Conservation (phyloP, 768 basidiomycete species). For the Austroboletus festivus region DNA sequence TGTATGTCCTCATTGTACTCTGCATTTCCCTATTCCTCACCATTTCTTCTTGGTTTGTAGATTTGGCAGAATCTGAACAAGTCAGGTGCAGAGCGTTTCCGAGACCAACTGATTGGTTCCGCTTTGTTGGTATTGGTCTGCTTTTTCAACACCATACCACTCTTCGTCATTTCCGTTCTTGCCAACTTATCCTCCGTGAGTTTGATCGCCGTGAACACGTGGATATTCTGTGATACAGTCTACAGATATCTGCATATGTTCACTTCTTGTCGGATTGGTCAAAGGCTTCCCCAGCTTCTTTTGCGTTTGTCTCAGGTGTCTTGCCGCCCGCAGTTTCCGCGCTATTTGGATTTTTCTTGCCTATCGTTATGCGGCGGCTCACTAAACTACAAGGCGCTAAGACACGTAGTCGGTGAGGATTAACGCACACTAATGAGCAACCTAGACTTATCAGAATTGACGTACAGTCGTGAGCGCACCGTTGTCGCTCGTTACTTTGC, state of each 20-base stretch:
- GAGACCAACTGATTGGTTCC: slow-evolving; percentile 75
- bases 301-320: slow-evolving; percentile 88
- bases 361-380: slow-evolving; percentile 86
- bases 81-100: slow-evolving; percentile 59
- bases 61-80: slow-evolving; percentile 91
- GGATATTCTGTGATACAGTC: slow-evolving; percentile 3
- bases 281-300: slow-evolving; percentile 55
- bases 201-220: neutral
- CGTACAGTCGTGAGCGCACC: slow-evolving; percentile 77
- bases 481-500: slow-evolving; percentile 91
- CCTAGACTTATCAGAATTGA: neutral
- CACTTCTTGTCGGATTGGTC: slow-evolving; percentile 75
- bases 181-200: slow-evolving; percentile 85
- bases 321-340: slow-evolving; percentile 87
- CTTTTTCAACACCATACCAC: slow-evolving; percentile 92
- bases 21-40: neutral
- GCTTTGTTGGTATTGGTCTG: slow-evolving; percentile 73
- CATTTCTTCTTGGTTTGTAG: slow-evolving; percentile 32
- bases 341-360: slow-evolving; percentile 86
- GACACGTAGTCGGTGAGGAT: slow-evolving; percentile 28
- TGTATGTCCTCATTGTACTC: slow-evolving; percentile 39
- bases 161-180: slow-evolving; percentile 84
- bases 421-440: no score
- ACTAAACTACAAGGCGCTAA: slow-evolving; percentile 62
- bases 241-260: slow-evolving; percentile 52